phyloP scores from a whole-genome alignment of 257 asterid genomes.

The Schizonepeta tenuifolia region DNA sequence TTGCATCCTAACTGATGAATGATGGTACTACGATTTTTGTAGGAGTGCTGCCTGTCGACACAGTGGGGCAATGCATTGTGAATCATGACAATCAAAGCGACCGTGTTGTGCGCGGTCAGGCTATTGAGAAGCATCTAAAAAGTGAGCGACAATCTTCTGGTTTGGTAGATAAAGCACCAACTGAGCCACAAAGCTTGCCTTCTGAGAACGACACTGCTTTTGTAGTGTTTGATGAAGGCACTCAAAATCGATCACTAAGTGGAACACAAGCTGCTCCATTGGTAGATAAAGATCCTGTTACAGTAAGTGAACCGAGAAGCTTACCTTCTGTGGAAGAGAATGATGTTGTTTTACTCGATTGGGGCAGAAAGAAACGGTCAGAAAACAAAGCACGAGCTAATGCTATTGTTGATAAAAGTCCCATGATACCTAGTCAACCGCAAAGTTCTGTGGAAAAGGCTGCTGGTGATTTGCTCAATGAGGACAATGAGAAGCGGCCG shows the following conservation, averaged over 20 bases:
- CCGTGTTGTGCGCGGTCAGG: conserved; percentile 16
- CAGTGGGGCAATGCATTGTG: conserved; percentile 36
- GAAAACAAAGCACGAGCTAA: neutral
- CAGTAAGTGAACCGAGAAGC: conserved; percentile 37
- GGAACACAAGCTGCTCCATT: neutral
- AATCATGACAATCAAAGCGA: conserved; percentile 33
- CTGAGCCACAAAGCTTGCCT: conserved; percentile 41
- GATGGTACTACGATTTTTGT: conserved; percentile 18
- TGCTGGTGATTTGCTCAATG: conserved; percentile 13
- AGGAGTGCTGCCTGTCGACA: conserved; percentile 44
- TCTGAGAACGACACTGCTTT: conserved; percentile 43
- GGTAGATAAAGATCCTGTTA: conserved; percentile 6
- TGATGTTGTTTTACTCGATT: conserved; percentile 14
- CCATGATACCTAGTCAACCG: neutral
- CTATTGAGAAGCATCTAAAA: conserved; percentile 18
- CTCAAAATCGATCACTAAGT: conserved; percentile 19
- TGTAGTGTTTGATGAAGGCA: conserved; percentile 16
- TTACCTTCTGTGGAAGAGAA: conserved; percentile 66
- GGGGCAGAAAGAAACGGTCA: conserved; percentile 4
- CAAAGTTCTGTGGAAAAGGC: conserved; percentile 45
- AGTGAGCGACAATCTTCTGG: neutral
- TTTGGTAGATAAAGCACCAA: neutral
- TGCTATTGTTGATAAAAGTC: neutral
- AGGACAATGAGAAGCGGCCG: conserved; percentile 24
- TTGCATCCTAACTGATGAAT: conserved; percentile 7